phyloP scores from a whole-genome alignment of 768 basidiomycete genomes.

The Boletus rubropictus region DNA sequence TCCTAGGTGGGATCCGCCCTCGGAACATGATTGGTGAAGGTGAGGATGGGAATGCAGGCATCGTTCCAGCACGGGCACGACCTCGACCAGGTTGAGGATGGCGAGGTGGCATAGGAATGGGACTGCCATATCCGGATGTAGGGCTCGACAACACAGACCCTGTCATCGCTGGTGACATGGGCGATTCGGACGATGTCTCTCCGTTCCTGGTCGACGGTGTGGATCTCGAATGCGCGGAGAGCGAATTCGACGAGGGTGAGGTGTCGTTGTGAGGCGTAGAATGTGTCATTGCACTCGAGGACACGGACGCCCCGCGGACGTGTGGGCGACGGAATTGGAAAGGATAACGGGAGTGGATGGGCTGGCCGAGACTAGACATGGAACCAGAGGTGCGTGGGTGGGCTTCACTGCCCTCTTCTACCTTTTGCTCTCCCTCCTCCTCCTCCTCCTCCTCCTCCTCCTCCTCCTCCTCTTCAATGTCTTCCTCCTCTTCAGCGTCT shows the following conservation, averaged over 20 bases:
- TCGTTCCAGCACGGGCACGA: slow-evolving; percentile 36
- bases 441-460: slow-evolving; percentile 37
- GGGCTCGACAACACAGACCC: slow-evolving; percentile 36
- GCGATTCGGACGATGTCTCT: slow-evolving; percentile 54
- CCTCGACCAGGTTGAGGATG: slow-evolving; percentile 38
- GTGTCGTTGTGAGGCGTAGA: slow-evolving; percentile 34
- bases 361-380: slow-evolving; percentile 81
- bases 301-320: slow-evolving; percentile 39
- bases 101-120: slow-evolving; percentile 47
- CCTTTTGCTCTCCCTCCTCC: slow-evolving; percentile 40
- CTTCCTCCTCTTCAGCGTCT: slow-evolving; percentile 41
- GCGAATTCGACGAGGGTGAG: slow-evolving; percentile 35
- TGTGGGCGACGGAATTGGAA: slow-evolving; percentile 54
- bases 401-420: slow-evolving; percentile 43
- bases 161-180: slow-evolving; percentile 39
- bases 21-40: slow-evolving; percentile 34
- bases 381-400: slow-evolving; percentile 70
- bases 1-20: slow-evolving; percentile 20
- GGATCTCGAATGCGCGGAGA: slow-evolving; percentile 37
- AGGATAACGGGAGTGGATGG: slow-evolving; percentile 63
- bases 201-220: slow-evolving; percentile 61
- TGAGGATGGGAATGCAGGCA: slow-evolving; percentile 33
- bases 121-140: slow-evolving; percentile 29
- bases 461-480: slow-evolving; percentile 11
- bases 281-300: slow-evolving; percentile 39